A percentile compares a stretch with the other conserved stretches of the same genome.
Conservation (phyloP, 2,329 filamentous ascomycete genomes). For the Ceratocystis lukuohia region DNA sequence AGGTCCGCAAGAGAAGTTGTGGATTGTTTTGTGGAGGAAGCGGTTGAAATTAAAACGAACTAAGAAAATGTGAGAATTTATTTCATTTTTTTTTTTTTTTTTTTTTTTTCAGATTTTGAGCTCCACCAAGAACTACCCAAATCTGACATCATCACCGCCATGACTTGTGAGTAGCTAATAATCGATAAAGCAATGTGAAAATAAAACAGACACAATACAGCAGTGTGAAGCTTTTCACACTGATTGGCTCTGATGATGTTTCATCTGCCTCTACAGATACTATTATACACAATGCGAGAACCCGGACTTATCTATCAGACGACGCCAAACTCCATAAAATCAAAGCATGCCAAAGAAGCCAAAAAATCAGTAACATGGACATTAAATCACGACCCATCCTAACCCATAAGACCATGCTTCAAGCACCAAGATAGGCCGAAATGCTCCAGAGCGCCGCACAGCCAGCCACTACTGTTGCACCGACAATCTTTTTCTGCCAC, state of each 20-base stretch:
- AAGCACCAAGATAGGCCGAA: slow-evolving; percentile 37
- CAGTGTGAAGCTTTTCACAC: too few relatives aligned
- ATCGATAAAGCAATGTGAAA: background rate
- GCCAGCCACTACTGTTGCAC: slow-evolving; percentile 48
- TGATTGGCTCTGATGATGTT: too few relatives aligned
- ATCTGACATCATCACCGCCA: slow-evolving; percentile 5
- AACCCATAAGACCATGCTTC: background rate
- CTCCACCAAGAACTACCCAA: background rate
- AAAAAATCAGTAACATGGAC: background rate
- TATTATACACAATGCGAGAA: background rate
- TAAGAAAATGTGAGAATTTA: background rate
- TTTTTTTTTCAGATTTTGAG: background rate
- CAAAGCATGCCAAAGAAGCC: background rate
- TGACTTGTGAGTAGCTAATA: background rate
- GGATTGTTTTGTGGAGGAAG: background rate
- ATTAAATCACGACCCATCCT: background rate
- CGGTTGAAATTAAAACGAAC: background rate
- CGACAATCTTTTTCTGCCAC: slow-evolving; percentile 51
- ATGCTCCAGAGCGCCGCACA: slow-evolving; percentile 47
- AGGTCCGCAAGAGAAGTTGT: background rate
- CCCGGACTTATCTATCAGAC: background rate
- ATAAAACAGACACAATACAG: background rate
- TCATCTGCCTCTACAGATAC: background rate
- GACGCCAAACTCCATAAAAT: background rate
- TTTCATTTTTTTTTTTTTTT: background rate